Conservation (phyloP, 2,329 filamentous ascomycete genomes). For the Diaporthe australafricana region DNA sequence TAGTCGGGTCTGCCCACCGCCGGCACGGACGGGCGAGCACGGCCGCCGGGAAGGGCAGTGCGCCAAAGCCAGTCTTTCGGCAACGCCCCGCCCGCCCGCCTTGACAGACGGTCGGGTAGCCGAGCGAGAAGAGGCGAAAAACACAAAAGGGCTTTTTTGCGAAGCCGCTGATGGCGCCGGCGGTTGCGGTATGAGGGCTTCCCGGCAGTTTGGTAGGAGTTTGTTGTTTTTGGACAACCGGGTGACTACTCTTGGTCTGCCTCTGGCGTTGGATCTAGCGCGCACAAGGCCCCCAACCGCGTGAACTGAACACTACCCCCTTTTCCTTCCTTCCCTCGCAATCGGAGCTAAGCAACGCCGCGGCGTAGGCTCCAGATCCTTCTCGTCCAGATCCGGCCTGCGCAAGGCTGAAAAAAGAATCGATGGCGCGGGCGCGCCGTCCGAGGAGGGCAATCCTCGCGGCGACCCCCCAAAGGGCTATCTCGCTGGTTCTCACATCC, state of each 20-base stretch:
- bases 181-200: conserved; percentile 11
- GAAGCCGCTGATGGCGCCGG: conserved; percentile 22
- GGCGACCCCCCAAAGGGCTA: too few relatives aligned
- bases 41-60: background rate
- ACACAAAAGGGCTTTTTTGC: background rate
- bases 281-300: background rate
- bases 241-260: background rate
- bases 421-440: background rate
- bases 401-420: conserved; percentile 24
- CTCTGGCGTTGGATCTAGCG: conserved; percentile 1
- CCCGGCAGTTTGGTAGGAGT: conserved; percentile 8
- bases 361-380: conserved; percentile 17
- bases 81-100: background rate
- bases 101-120: background rate
- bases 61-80: background rate
- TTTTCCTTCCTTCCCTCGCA: too few relatives aligned
- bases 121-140: background rate
- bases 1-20: too few relatives aligned
- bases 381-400: conserved; percentile 9
- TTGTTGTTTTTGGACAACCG: too few relatives aligned
- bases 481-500: background rate
- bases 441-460: background rate
- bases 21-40: too few relatives aligned
- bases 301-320: background rate
- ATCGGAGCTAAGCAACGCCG: background rate